These are phyloP conservation scores for Leishmania gerbilli DNA, from an alignment of 208 protist species.

Conservation along the genomic window DNA sequence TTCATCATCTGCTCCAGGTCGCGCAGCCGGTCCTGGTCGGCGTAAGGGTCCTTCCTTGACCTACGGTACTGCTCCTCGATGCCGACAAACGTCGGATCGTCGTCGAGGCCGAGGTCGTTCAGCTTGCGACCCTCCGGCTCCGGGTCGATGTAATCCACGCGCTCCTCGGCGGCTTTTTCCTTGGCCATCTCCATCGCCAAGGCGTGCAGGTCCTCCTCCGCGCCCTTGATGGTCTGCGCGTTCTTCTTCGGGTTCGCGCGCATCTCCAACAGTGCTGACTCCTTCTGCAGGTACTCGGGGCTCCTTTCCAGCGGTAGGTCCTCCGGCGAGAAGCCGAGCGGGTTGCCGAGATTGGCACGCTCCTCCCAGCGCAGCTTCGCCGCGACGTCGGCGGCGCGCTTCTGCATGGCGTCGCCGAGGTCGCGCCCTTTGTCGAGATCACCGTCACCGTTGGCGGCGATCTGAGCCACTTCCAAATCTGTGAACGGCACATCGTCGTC, in stretches of 20 bases:
- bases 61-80: conserved; percentile 74
- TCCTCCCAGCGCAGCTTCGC: conserved; percentile 66
- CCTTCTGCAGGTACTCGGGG: conserved; percentile 49
- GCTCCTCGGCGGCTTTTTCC: conserved; percentile 53
- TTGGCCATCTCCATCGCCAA: conserved; percentile 64
- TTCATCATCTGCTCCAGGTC: conserved; percentile 78
- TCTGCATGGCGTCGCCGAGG: conserved; percentile 64
- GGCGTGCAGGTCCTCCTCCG: conserved; percentile 45
- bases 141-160: conserved; percentile 61
- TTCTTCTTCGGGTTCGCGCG: conserved; percentile 52
- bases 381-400: conserved; percentile 63
- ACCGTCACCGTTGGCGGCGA: conserved; percentile 56
- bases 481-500: conserved; percentile 74
- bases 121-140: conserved; percentile 66
- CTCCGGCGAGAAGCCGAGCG: conserved; percentile 61
- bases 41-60: conserved; percentile 58
- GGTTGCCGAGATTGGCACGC: conserved; percentile 50
- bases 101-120: conserved; percentile 51
- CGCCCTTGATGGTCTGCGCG: conserved; percentile 35
- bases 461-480: conserved; percentile 69
- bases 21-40: conserved; percentile 50
- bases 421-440: conserved; percentile 51
- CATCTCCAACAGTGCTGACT: conserved; percentile 51
- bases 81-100: conserved; percentile 61
- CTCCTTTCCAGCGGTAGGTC: conserved; percentile 70